Conservation (phyloP, 768 basidiomycete species). For the Mycena kentingensis region DNA sequence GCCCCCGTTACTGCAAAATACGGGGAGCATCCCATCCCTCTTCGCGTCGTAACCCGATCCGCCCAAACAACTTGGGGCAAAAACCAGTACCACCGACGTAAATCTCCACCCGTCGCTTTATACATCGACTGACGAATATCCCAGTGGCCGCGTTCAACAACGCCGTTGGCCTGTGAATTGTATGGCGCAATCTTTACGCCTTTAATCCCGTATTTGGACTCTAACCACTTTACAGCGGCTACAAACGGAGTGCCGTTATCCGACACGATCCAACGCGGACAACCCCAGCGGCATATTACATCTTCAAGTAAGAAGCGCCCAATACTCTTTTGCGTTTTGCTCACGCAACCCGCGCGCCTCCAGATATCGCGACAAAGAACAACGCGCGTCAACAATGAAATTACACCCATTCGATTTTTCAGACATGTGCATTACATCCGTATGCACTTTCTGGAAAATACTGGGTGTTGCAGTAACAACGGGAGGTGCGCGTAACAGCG, state of each 20-base stretch:
- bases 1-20: slow-evolving; percentile 23
- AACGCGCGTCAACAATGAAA: slow-evolving; percentile 34
- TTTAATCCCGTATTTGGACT: slow-evolving; percentile 31
- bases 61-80: slow-evolving; percentile 25
- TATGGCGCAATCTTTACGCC: slow-evolving; percentile 45
- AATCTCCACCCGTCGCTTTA: no score
- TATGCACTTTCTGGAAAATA: no score
- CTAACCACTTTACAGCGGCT: slow-evolving; percentile 22
- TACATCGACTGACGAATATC: no score
- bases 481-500: slow-evolving; percentile 30
- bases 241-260: slow-evolving; percentile 39
- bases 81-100: slow-evolving; percentile 24
- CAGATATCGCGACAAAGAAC: slow-evolving; percentile 24
- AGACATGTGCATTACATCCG: no score
- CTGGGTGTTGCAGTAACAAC: slow-evolving; percentile 25
- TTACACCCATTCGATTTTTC: no score
- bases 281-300: slow-evolving; percentile 41
- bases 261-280: slow-evolving; percentile 34
- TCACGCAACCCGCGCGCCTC: slow-evolving; percentile 23
- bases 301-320: slow-evolving; percentile 31
- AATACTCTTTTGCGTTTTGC: slow-evolving; percentile 23
- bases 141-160: no score
- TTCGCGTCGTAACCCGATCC: slow-evolving; percentile 19
- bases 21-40: slow-evolving; percentile 20
- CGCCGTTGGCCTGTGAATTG: slow-evolving; percentile 41